A percentile compares a stretch with the other conserved stretches of the same genome.
Evolutionary conservation across 2,329 filamentous ascomycete genomes (phyloP).

Genomic region (Curvularia sp.): DNA sequence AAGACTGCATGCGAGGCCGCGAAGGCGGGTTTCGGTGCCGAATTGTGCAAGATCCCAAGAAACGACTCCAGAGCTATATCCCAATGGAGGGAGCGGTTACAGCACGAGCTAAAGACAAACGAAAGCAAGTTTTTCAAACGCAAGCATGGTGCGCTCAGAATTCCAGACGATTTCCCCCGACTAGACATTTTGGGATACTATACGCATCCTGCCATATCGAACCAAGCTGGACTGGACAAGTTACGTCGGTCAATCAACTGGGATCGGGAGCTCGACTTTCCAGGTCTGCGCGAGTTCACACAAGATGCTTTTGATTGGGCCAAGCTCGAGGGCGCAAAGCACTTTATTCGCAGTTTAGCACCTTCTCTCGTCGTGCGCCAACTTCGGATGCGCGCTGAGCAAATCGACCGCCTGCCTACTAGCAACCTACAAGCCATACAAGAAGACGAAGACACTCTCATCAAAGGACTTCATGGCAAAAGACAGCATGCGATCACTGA

Average conservation of each 20-base stretch:
- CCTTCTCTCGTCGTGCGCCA: constrained; percentile 74
- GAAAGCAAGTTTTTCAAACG: constrained; percentile 79
- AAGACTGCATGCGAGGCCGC: constrained; percentile 91
- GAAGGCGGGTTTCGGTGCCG: constrained; percentile 81
- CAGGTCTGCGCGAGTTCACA: constrained; percentile 74
- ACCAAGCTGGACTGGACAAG: constrained; percentile 61
- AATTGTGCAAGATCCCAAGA: constrained; percentile 70
- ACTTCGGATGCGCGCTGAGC: constrained; percentile 51
- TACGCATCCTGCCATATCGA: constrained; percentile 83
- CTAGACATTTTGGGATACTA: constrained; percentile 83
- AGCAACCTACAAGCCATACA: constrained; percentile 50
- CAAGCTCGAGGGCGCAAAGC: constrained; percentile 77
- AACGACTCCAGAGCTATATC: constrained; percentile 66
- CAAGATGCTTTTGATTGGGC: constrained; percentile 87
- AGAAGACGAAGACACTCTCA: constrained; percentile 60
- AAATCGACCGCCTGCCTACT: constrained; percentile 25
- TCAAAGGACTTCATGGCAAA: constrained; percentile 71
- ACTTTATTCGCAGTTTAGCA: constrained; percentile 81
- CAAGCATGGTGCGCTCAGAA: constrained; percentile 73
- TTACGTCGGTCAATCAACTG: constrained; percentile 64
- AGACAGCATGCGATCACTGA: constrained; percentile 78
- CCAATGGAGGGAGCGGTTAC: constrained; percentile 74
- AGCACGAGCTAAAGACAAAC: constrained; percentile 82
- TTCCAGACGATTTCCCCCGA: constrained; percentile 84
- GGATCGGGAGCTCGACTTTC: constrained; percentile 69